A percentile compares a stretch with the other conserved stretches of the same genome.
Evolutionary conservation across 129 eudicot genomes (phyloP).

Genomic region (Calendula officinalis): DNA sequence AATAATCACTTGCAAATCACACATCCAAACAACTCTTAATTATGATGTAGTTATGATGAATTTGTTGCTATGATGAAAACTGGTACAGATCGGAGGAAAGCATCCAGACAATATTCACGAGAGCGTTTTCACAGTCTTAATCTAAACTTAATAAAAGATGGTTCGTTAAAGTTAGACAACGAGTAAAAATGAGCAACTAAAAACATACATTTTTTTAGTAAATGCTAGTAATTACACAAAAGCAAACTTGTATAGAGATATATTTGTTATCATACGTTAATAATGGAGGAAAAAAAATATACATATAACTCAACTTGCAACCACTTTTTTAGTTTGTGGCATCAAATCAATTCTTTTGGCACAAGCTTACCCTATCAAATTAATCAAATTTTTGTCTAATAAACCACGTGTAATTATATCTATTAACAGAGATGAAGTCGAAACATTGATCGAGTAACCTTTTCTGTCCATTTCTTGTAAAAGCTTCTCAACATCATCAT

Average conservation of each 20-base stretch:
- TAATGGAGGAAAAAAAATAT: too few relatives aligned
- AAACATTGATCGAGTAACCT: background rate
- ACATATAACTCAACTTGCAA: background rate
- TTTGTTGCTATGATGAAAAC: slow-evolving; percentile 89
- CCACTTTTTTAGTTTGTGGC: background rate
- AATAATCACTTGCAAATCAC: background rate
- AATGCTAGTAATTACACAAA: background rate
- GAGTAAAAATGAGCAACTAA: slow-evolving; percentile 30
- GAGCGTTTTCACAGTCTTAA: slow-evolving; percentile 66
- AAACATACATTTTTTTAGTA: background rate
- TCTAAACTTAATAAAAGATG: slow-evolving; percentile 58
- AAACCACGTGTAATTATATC: background rate
- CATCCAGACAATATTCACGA: slow-evolving; percentile 78
- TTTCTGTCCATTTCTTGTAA: background rate
- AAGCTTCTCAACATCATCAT: background rate
- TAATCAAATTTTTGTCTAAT: background rate
- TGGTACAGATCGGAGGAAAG: slow-evolving; percentile 88
- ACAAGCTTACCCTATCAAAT: slow-evolving; percentile 11
- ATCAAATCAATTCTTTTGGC: slow-evolving; percentile 12
- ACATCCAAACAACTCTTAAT: background rate
- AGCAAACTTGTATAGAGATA: slow-evolving; percentile 4
- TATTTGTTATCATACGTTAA: too few relatives aligned
- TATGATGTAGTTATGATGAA: slow-evolving; percentile 56
- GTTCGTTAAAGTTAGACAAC: slow-evolving; percentile 46
- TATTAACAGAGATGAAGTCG: background rate